A percentile compares a stretch with the other conserved stretches of the same genome.
Evolutionary conservation across 2,329 filamentous ascomycete genomes (phyloP).

Genomic region (Ploettnerulaceae sp.): DNA sequence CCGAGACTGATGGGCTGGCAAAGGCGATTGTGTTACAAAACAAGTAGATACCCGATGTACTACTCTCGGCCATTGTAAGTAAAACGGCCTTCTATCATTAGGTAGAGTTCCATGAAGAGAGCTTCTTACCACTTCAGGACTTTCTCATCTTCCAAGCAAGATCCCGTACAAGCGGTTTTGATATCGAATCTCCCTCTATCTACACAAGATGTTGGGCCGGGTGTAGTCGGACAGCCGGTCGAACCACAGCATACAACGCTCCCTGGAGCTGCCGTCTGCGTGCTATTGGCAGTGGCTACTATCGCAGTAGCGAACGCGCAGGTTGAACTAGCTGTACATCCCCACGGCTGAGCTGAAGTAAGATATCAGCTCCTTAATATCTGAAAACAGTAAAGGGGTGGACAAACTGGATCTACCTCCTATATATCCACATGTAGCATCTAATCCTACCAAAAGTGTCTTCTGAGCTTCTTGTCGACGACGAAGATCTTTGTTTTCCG

Average conservation of each 20-base stretch:
- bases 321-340: constrained; percentile 15
- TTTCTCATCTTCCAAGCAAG: constrained; percentile 14
- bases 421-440: constrained; percentile 49
- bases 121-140: constrained; percentile 20
- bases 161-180: constrained; percentile 19
- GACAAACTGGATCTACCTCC: constrained; percentile 37
- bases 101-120: neutral
- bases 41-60: constrained; percentile 22
- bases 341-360: constrained; percentile 19
- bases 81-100: neutral
- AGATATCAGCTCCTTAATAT: neutral
- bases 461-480: constrained; percentile 30
- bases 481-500: constrained; percentile 33
- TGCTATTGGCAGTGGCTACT: neutral
- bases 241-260: constrained; percentile 20
- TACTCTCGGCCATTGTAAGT: constrained; percentile 3
- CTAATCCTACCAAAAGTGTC: constrained; percentile 42
- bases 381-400: neutral
- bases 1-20: constrained; percentile 12
- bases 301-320: constrained; percentile 22
- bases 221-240: constrained; percentile 17
- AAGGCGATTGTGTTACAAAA: constrained; percentile 22
- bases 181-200: constrained; percentile 15
- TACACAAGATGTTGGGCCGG: constrained; percentile 21
- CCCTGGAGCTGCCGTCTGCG: constrained; percentile 7